Evolutionary conservation across 2,329 filamentous ascomycete species (phyloP), one percentile per base, ranked within the genome.

Genomic region (Pseudocercospora crystallina): DNA sequence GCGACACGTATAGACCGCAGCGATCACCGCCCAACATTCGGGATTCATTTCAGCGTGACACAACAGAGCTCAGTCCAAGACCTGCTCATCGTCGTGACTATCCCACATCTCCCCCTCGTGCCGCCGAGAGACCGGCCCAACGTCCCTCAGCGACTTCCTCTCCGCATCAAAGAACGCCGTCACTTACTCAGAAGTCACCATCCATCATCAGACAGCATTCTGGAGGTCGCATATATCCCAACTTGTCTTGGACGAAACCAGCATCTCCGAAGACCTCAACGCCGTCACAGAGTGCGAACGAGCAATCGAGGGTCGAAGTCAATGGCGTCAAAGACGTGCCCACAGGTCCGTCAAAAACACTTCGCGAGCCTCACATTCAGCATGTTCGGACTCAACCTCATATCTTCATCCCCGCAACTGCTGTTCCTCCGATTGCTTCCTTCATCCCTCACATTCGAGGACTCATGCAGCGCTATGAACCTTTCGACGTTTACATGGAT

Each of bases 31-130:
- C 44, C n/a, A 14, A 29, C 12, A 36, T 43, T 33, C 40, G 47
- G 32, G 26, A 49, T 26, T 31, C 33, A 11, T 49, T 37, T 32
- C 38, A 36, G 32, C 47, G 32, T 38, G 47, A 36, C 10, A 29
- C 10, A 8, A 15, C 37, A 2, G 20, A 26, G 11, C 20, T 31
- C 34, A 39, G 44, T 13, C 43, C 36, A 47, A 15, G 43, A 7
- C 20, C 20, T 26, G 3, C 20, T 26, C 20, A 26, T 7, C 20
- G 20, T 26, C 20, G 20, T 7, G 20, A 26, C 20, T 26, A 26
- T 26, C 20, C 20, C 7, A 3, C 20, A 26, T 4, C 20, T 26
- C 7, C 20, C 3, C 20, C 20, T 26, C 20, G 7, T 7, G 7
- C 20, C 4, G 7, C 20, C 4, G 20, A 26, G 4, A 26, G 7